Conservation (phyloP, 1,284 basidiomycete genomes). For the Moesziomyces sp. region DNA sequence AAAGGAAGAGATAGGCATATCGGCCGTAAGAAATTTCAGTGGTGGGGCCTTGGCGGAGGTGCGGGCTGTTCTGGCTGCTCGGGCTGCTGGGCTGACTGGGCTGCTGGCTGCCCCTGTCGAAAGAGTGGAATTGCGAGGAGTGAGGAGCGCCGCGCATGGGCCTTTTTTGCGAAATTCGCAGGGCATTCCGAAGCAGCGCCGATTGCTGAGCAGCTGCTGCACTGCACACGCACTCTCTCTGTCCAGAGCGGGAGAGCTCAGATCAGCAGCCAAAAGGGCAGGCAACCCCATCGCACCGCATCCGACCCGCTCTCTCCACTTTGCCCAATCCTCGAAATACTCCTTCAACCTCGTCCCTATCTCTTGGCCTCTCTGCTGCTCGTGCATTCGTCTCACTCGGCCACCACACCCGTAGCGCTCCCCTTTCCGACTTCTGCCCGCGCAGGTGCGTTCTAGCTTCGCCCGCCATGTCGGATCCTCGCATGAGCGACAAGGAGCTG, state of each 20-base stretch:
- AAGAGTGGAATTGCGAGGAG: no score
- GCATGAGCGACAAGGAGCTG: slow-evolving; percentile 76
- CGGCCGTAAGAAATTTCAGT: neutral
- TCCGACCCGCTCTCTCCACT: neutral
- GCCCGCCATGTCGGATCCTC: slow-evolving; percentile 63
- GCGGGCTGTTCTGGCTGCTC: no score
- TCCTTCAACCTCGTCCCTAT: neutral
- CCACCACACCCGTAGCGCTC: neutral
- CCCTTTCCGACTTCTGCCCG: neutral
- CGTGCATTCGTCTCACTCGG: neutral
- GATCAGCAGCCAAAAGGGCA: neutral
- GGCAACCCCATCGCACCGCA: neutral
- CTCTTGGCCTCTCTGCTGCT: neutral
- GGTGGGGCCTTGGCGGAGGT: no score
- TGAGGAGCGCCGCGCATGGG: neutral
- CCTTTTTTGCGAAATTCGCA: neutral
- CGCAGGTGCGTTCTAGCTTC: slow-evolving; percentile 2
- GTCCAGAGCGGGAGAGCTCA: neutral
- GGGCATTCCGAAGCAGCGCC: neutral
- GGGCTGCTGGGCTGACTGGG: no score
- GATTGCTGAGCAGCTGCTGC: no score
- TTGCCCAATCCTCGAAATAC: neutral
- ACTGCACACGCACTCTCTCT: neutral
- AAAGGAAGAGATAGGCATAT: neutral
- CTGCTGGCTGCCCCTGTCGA: no score